Evolutionary conservation across 2,329 filamentous ascomycete genomes (phyloP), one percentile per base, ranked within the genome.

Genomic region (Xylariomycetidae sp.): DNA sequence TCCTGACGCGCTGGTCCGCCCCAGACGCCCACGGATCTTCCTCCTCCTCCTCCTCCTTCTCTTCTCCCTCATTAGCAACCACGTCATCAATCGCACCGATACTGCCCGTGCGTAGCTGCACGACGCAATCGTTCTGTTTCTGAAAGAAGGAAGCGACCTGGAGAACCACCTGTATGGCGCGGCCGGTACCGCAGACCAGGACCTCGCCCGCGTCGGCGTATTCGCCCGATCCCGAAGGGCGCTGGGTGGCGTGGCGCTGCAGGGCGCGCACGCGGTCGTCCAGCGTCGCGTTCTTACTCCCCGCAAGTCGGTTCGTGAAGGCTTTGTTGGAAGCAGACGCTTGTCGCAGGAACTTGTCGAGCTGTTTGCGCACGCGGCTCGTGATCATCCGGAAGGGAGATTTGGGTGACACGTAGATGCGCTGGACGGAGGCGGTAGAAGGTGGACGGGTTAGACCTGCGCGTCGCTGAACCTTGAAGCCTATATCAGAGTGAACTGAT

Each of bases 301-400:
- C 67, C 33, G 72, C 71, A 2, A 72, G 55, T 25, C 37, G 40
- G 35, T 52, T 53, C 8, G 55, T 54, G 30, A 53, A 50, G 1
- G 50, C 32, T 8, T 34, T 36, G 25, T 46, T 44, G 9, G 48
- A 47, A 8, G 47, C 39, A 5, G 53, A 55, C 10, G 57, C 52
- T 12, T 59, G 54, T 15, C 58, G 60, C 10, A 69, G 63, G 4
- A 72, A 67, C 23, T 70, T 65, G 27, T 73, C 64, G 4, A 88
- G 74, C 2, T 78, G 69, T 39, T 76, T 76, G 39, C 76, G 73
- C 10, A 79, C 72, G 31, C 82, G 78, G 48, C 76, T 77, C 10
- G 85, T 69, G 4, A 75, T 67, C 9, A 80, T 74, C 58, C 85
- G 74, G 63, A 85, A 84, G 6, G 79, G 77, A 0, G 81, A 78